A percentile compares a stretch with the other conserved stretches of the same genome.
Conservation (phyloP, 1,284 basidiomycete genomes). For the Naganishia sp. region DNA sequence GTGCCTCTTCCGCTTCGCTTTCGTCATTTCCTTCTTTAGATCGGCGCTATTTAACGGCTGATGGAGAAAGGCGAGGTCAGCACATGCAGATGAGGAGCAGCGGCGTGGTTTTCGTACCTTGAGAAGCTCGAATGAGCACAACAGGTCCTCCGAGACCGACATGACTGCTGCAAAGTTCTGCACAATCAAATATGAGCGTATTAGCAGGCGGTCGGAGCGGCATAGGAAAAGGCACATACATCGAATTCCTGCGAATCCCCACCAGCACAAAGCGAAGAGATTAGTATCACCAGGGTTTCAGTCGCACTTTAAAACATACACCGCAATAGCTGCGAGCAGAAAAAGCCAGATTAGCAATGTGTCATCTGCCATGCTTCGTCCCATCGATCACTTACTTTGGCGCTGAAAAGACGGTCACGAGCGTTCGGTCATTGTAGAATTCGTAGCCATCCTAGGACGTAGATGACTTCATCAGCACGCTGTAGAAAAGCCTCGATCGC, state of each 20-base stretch:
- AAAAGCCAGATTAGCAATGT: slow-evolving; percentile 26
- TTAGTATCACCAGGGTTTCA: slow-evolving; percentile 13
- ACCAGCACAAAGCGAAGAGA: neutral
- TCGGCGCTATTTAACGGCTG: slow-evolving; percentile 87
- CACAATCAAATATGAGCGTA: neutral
- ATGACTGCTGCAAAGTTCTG: slow-evolving; percentile 91
- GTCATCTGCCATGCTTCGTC: neutral
- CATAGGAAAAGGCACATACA: slow-evolving; percentile 10
- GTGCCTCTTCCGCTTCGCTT: slow-evolving; percentile 88
- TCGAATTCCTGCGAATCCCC: slow-evolving; percentile 32
- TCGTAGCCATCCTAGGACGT: slow-evolving; percentile 80
- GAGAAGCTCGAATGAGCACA: slow-evolving; percentile 96
- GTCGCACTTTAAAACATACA: slow-evolving; percentile 30
- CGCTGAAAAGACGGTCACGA: slow-evolving; percentile 98
- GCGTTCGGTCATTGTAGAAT: slow-evolving; percentile 98
- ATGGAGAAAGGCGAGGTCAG: slow-evolving; percentile 2
- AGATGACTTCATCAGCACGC: neutral
- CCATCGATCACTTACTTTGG: slow-evolving; percentile 68
- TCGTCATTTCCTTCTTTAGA: slow-evolving; percentile 97
- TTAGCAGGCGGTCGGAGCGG: neutral
- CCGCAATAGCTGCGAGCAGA: slow-evolving; percentile 49
- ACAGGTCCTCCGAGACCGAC: slow-evolving; percentile 92
- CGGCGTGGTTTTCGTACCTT: slow-evolving; percentile 57
- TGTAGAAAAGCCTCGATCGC: neutral
- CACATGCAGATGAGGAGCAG: neutral